These are phyloP conservation scores for Hymenoscyphus scutula DNA, from an alignment of 2,329 filamentous ascomycete genomes.

Conservation along the genomic window DNA sequence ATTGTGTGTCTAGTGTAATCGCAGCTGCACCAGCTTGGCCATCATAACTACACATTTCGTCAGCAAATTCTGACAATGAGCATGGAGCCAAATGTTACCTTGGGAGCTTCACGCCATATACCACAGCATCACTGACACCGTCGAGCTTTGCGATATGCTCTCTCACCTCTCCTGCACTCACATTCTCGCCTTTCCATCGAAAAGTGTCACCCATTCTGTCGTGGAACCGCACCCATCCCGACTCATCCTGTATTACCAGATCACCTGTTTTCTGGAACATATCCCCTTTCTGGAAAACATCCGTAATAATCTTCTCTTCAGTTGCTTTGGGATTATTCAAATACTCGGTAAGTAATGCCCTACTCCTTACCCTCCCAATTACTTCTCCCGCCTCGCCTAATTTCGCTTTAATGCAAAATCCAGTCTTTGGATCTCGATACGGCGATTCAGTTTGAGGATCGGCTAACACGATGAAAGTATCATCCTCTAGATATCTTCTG, in stretches of 20 bases:
- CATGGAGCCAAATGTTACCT: conserved; percentile 32
- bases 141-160: conserved; percentile 43
- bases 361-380: conserved; percentile 43
- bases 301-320: conserved; percentile 42
- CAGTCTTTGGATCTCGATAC: conserved; percentile 43
- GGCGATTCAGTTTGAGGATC: conserved; percentile 40
- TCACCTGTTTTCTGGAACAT: conserved; percentile 46
- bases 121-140: conserved; percentile 43
- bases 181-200: conserved; percentile 51
- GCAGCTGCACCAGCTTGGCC: conserved; percentile 48
- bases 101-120: conserved; percentile 43
- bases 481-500: conserved; percentile 40
- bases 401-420: conserved; percentile 41
- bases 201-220: conserved; percentile 53
- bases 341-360: conserved; percentile 43
- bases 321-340: conserved; percentile 42
- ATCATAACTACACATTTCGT: conserved; percentile 41
- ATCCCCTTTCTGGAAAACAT: conserved; percentile 47
- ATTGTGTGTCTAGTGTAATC: conserved; percentile 41
- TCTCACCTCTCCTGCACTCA: conserved; percentile 45
- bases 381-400: conserved; percentile 45
- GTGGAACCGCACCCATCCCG: conserved; percentile 45
- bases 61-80: conserved; percentile 1
- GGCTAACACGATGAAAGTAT: conserved; percentile 41
- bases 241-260: conserved; percentile 41